Evolutionary conservation across 495 filamentous ascomycete species (phyloP), one percentile per base, ranked within the genome.

Genomic region (Penicillium macrosclerotiorum): DNA sequence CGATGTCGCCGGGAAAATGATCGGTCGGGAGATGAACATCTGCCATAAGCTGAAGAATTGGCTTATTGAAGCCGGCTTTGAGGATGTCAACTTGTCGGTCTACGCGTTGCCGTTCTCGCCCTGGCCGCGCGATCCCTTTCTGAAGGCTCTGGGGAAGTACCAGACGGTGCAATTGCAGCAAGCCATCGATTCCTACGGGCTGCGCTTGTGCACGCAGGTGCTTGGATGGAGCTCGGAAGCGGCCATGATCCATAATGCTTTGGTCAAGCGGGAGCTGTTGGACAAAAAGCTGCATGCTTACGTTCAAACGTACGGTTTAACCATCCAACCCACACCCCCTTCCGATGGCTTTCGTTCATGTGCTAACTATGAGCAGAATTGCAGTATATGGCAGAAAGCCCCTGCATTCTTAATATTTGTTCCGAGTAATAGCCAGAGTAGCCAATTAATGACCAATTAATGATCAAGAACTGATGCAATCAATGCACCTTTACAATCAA

Each of bases 121-220:
- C 3, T 89, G 85, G 85, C 73, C 83, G 8, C 79, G 73, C 52
- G 83, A 87, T 49, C 75, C 73, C 14, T 66, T 72, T 30, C 59
- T 86, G 50, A 87, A 86, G 60, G 77, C 77, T 42, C 75, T 88
- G 18, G 84, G 84, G 54, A 70, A 72, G 47, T 81, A 76, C 22
- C 80, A 85, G 47, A 59, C 82, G 31, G 55, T 80, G 4, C 75
- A 84, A 52, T 77, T 83, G 11, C 60, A 82, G 29, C 70, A 83
- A 51, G 80, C 81, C 4, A 77, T 84, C 41, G 82, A 71, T 22
- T 70, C 71, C 11, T 78, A 76, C 46, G 68, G 63, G 2, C 49
- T 84, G 16, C 80, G 81, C 2, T 71, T 84, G n/a, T 72, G 84
- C 45, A 86, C 79, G 2, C 73, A 81, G 36, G 72, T 79, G 0